A percentile compares a stretch with the other conserved stretches of the same genome.
phyloP scores from a whole-genome alignment of 192 early-diverging fungal genomes.

The Oehlia diaphana region DNA sequence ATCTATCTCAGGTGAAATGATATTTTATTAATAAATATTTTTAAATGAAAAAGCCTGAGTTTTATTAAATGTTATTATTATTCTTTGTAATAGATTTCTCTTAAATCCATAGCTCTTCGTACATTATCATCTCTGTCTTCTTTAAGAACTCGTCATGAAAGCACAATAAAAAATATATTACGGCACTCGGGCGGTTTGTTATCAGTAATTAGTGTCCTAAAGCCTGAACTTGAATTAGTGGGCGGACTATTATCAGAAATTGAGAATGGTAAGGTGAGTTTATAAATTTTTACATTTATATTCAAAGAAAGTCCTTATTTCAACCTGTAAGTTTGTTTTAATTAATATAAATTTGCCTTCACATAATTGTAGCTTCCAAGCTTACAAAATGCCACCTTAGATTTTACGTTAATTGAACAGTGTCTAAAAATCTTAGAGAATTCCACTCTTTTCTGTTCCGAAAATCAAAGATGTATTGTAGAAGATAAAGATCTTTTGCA shows the following conservation, averaged over 20 bases:
- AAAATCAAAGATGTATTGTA: conserved; percentile 27
- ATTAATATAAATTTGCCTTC: not conserved
- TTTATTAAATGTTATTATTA: not conserved
- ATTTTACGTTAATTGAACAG: conserved; percentile 17
- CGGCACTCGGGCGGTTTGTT: not conserved
- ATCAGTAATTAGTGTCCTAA: conserved; percentile 4
- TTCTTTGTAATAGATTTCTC: conserved; percentile 18
- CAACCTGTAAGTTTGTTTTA: not conserved
- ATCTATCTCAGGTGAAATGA: not conserved
- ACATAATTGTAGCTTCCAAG: not conserved
- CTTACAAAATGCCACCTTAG: not conserved
- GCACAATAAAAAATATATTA: conserved; percentile 1
- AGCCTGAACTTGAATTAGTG: conserved; percentile 13
- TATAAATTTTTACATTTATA: not conserved
- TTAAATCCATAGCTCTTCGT: conserved; percentile 18
- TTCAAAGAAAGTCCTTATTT: not conserved
- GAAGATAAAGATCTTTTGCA: conserved; percentile 23
- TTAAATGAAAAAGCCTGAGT: not conserved
- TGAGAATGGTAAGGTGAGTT: conserved; percentile 25
- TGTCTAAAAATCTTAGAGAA: conserved; percentile 20
- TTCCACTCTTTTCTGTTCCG: conserved; percentile 6
- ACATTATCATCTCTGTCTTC: conserved; percentile 3
- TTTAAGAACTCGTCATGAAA: conserved; percentile 20
- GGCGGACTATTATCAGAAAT: not conserved
- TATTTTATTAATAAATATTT: not conserved